Conservation (phyloP, 1,284 basidiomycete genomes). For the Microbotryomycetes sp. region DNA sequence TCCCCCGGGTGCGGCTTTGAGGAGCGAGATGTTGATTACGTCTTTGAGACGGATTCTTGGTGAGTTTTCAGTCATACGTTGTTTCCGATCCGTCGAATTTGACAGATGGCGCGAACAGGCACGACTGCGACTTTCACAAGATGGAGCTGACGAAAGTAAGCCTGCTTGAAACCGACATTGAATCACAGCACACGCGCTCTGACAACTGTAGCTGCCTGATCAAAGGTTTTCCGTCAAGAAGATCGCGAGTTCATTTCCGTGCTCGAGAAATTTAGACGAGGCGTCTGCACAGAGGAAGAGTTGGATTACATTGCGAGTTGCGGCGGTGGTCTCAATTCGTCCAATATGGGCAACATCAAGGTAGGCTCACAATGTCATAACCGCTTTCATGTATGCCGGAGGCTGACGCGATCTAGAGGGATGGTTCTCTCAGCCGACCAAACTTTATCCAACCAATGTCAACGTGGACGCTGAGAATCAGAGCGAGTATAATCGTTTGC, state of each 20-base stretch:
- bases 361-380: constrained; percentile 6
- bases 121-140: constrained; percentile 25
- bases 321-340: constrained; percentile 21
- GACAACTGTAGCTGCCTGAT: too few species aligned
- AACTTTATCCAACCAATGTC: constrained; percentile 26
- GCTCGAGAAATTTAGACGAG: constrained; percentile 34
- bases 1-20: constrained; percentile 15
- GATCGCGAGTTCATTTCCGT: constrained; percentile 32
- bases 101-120: constrained; percentile 5
- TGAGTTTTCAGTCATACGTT: background rate
- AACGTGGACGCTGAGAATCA: constrained; percentile 30
- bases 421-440: constrained; percentile 38
- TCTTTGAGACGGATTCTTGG: constrained; percentile 31
- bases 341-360: constrained; percentile 18
- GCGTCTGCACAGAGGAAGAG: constrained; percentile 27
- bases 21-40: constrained; percentile 7
- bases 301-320: constrained; percentile 18
- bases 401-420: too few species aligned
- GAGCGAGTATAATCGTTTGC: constrained; percentile 25
- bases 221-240: constrained; percentile 36
- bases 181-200: too few species aligned
- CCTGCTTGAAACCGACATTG: background rate
- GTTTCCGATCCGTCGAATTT: background rate
- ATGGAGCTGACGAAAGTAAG: constrained; percentile 31
- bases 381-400: background rate